Conservation (phyloP, 768 basidiomycete genomes). For the Amanita molliuscula region DNA sequence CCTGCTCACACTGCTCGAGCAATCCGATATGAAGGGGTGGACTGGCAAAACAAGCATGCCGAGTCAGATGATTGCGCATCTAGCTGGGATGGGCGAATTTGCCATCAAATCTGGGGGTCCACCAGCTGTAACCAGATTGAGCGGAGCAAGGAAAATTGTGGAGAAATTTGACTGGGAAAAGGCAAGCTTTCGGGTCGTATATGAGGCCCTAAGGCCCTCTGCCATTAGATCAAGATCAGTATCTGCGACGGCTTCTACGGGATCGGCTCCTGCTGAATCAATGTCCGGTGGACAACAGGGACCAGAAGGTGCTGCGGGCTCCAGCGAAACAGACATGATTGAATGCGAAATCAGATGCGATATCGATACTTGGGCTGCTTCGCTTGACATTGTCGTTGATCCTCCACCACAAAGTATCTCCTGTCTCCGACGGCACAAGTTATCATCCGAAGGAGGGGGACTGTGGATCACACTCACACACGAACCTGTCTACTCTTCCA, state of each 20-base stretch:
- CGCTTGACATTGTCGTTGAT: slow-evolving; percentile 84
- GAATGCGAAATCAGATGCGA: slow-evolving; percentile 92
- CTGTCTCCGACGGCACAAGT: slow-evolving; percentile 76
- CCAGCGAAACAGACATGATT: slow-evolving; percentile 26
- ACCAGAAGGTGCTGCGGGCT: background rate
- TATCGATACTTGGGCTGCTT: slow-evolving; percentile 77
- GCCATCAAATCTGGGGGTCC: slow-evolving; percentile 94
- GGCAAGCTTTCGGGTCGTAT: slow-evolving; percentile 72
- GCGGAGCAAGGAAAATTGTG: slow-evolving; percentile 64
- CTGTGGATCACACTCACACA: slow-evolving; percentile 91
- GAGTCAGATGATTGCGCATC: slow-evolving; percentile 80
- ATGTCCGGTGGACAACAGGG: background rate
- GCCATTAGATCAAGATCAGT: background rate
- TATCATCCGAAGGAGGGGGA: slow-evolving; percentile 83
- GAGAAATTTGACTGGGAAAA: slow-evolving; percentile 85
- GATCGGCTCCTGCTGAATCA: background rate
- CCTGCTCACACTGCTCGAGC: slow-evolving; percentile 85
- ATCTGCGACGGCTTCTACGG: background rate
- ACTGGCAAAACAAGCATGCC: slow-evolving; percentile 91
- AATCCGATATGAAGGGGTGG: slow-evolving; percentile 97
- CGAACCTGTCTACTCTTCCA: slow-evolving; percentile 61
- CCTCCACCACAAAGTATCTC: slow-evolving; percentile 81
- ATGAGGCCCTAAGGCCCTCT: slow-evolving; percentile 35
- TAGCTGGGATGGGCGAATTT: slow-evolving; percentile 92
- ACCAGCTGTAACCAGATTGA: slow-evolving; percentile 78